A percentile compares a stretch with the other conserved stretches of the same genome.
phyloP scores from a whole-genome alignment of 2,329 filamentous ascomycete species.

The Setomelanomma holmii region DNA sequence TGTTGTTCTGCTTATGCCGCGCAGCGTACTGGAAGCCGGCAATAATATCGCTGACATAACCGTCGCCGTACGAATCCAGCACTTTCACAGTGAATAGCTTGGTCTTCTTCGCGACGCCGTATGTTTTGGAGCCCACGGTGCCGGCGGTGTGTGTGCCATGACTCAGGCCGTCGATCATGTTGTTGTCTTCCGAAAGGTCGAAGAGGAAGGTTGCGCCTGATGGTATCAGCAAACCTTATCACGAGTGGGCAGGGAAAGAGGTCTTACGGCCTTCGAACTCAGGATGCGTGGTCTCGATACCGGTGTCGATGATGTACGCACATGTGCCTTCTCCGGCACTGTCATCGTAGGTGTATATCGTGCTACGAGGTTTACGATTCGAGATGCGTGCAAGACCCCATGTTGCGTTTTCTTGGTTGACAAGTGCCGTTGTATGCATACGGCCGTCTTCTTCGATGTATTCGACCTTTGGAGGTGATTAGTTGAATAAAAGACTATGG shows the following conservation, averaged over 20 bases:
- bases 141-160: constrained; percentile 49
- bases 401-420: constrained; percentile 45
- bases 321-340: constrained; percentile 52
- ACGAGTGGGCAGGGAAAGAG: no score
- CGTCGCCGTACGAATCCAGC: constrained; percentile 35
- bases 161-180: constrained; percentile 33
- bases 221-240: background rate
- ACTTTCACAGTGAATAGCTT: constrained; percentile 48
- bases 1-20: constrained; percentile 18
- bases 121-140: constrained; percentile 39
- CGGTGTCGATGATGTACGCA: constrained; percentile 70
- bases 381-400: constrained; percentile 52
- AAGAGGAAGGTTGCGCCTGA: constrained; percentile 35
- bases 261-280: constrained; percentile 46
- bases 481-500: no score
- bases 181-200: constrained; percentile 33
- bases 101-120: constrained; percentile 45
- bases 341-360: constrained; percentile 47
- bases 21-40: constrained; percentile 35
- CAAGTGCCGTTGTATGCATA: constrained; percentile 36
- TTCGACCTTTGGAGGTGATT: constrained; percentile 38
- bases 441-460: constrained; percentile 46
- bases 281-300: constrained; percentile 62
- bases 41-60: constrained; percentile 31
- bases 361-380: constrained; percentile 36